Evolutionary conservation across 306 rosid genomes (phyloP).

Genomic region (Cucurbita argyrosperma): DNA sequence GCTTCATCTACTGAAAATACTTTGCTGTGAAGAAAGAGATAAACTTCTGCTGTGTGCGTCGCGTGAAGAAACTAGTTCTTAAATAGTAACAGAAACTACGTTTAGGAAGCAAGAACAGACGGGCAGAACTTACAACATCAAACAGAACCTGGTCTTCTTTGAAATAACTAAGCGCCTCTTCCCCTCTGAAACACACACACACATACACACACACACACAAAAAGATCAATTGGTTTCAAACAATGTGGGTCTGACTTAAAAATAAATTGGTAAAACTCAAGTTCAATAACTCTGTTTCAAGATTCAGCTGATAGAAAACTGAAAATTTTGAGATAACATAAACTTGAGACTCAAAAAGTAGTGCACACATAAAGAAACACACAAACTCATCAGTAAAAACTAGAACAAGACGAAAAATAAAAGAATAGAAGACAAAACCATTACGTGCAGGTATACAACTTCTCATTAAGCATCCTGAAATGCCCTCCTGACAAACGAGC

Average conservation of each 20-base stretch:
- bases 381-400: not conserved
- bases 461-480: conserved; percentile 91
- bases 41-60: not conserved
- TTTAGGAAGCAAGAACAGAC: not conserved
- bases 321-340: not conserved
- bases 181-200: conserved; percentile 38
- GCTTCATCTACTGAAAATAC: not conserved
- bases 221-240: not conserved
- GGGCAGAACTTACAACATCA: conserved; percentile 36
- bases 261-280: not conserved
- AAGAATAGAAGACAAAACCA: not conserved
- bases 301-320: not conserved
- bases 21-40: not conserved
- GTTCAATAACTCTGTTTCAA: not conserved
- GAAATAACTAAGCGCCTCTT: conserved; percentile 82
- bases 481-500: conserved; percentile 85
- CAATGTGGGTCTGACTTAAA: not conserved
- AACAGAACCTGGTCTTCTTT: conserved; percentile 53
- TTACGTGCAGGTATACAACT: conserved; percentile 96
- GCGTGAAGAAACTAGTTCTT: not conserved
- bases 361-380: not conserved
- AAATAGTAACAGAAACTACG: not conserved
- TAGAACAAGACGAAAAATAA: not conserved
- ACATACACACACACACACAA: not conserved
- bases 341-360: not conserved